A percentile compares a stretch with the other conserved stretches of the same genome.
These are phyloP conservation scores for Camelina neglecta DNA, from an alignment of 345 rosid genomes.

Conservation along the genomic window DNA sequence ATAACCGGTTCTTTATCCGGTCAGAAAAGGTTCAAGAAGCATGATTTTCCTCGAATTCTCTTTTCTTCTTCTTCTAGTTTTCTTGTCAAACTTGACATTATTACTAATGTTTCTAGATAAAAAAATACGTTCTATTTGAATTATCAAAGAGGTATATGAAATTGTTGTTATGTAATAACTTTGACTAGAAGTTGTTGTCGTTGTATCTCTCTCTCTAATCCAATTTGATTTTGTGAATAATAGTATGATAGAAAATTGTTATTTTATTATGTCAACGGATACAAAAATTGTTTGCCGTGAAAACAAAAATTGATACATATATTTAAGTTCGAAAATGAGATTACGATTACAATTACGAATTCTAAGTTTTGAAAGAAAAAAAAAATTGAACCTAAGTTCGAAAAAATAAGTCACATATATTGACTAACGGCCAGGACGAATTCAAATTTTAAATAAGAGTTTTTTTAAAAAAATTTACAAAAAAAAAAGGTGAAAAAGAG, in stretches of 20 bases:
- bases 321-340: no score
- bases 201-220: neutral
- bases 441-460: neutral
- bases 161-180: neutral
- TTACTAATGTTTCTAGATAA: conserved; percentile 30
- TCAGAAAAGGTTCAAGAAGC: neutral
- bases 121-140: neutral
- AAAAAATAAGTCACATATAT: no score
- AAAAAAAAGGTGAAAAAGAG: neutral
- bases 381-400: neutral
- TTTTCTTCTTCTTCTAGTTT: neutral
- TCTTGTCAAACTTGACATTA: conserved; percentile 43
- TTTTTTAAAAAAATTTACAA: neutral
- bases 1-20: conserved; percentile 31
- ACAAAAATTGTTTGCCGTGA: neutral
- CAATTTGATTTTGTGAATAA: neutral
- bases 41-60: conserved; percentile 22
- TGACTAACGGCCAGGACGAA: neutral
- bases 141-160: neutral
- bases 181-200: neutral
- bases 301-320: no score
- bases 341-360: no score
- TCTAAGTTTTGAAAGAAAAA: no score
- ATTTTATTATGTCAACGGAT: neutral
- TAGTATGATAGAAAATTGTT: neutral